Conservation (phyloP, 306 rosid genomes). For the Quercus ilex region DNA sequence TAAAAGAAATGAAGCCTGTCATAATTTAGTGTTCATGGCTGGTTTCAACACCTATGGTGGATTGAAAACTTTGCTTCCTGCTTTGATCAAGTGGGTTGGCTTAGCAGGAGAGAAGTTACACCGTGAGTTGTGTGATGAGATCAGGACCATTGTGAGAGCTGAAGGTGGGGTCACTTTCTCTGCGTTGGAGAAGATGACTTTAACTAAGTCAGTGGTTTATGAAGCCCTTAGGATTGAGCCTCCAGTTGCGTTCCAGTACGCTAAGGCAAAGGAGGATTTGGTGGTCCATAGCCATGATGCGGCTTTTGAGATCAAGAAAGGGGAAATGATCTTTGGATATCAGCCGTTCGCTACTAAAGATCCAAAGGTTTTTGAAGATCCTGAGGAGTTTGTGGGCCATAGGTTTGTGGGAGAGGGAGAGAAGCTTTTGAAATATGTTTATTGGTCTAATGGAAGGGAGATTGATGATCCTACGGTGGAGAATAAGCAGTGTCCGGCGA, state of each 20-base stretch:
- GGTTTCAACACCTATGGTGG: constrained; percentile 78
- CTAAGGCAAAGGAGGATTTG: constrained; percentile 57
- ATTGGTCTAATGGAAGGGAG: constrained; percentile 47
- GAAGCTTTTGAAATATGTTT: constrained; percentile 44
- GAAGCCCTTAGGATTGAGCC: constrained; percentile 70
- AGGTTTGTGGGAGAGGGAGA: constrained; percentile 37
- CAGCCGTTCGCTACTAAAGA: constrained; percentile 70
- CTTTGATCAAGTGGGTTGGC: constrained; percentile 62
- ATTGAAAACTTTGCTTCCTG: constrained; percentile 48
- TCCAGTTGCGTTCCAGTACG: constrained; percentile 75
- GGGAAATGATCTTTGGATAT: constrained; percentile 75
- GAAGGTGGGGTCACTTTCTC: constrained; percentile 34
- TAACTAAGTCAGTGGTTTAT: constrained; percentile 62
- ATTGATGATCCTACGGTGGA: constrained; percentile 34
- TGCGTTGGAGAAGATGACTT: constrained; percentile 48
- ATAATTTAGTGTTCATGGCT: constrained; percentile 56
- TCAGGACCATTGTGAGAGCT: constrained; percentile 44
- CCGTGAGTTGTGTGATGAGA: constrained; percentile 41
- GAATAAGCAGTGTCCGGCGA: constrained; percentile 49
- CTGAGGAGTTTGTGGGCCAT: constrained; percentile 44
- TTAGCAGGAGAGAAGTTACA: constrained; percentile 46
- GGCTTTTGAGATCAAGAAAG: constrained; percentile 58
- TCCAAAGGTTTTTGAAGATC: constrained; percentile 41
- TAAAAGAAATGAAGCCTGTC: constrained; percentile 59
- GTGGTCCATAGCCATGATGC: constrained; percentile 59